A percentile compares a stretch with the other conserved stretches of the same genome.
Evolutionary conservation across 73 alveolate species (phyloP).

Genomic region (Urostyla sp.): DNA sequence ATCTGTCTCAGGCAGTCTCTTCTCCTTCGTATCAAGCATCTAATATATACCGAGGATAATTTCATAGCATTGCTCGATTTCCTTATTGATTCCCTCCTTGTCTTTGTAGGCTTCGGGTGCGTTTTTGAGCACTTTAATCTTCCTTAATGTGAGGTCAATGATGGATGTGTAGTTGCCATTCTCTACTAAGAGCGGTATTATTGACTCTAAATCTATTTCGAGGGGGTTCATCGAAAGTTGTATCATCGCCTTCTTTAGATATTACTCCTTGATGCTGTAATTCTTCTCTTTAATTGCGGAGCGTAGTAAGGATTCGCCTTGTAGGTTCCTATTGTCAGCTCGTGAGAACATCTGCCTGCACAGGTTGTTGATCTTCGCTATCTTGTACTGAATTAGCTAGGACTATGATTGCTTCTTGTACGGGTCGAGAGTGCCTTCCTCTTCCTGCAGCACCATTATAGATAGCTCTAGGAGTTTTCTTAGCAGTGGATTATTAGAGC

Average conservation of each 20-base stretch:
- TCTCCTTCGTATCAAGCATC: background rate
- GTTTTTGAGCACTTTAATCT: conserved; percentile 11
- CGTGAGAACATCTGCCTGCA: conserved; percentile 13
- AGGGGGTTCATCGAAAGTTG: conserved; percentile 3
- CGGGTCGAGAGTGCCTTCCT: no score
- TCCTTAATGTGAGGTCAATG: conserved; percentile 21
- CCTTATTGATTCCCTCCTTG: background rate
- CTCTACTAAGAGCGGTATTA: conserved; percentile 27
- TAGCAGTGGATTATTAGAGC: background rate
- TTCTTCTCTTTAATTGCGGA: conserved; percentile 24
- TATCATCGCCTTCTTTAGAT: background rate
- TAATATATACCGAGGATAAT: background rate
- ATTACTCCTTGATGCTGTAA: background rate
- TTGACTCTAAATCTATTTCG: background rate
- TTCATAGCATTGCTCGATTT: conserved; percentile 15
- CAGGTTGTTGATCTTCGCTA: conserved; percentile 1
- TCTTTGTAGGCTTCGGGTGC: background rate
- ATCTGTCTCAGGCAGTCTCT: background rate
- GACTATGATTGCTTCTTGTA: no score
- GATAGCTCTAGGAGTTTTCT: conserved; percentile 21
- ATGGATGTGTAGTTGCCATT: conserved; percentile 35
- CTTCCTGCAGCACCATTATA: background rate
- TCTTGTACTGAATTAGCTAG: background rate
- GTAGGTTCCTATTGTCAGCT: conserved; percentile 8
- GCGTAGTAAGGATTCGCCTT: conserved; percentile 6